Evolutionary conservation across 2,329 filamentous ascomycete genomes (phyloP).

Genomic region (Ophiostoma australiae): DNA sequence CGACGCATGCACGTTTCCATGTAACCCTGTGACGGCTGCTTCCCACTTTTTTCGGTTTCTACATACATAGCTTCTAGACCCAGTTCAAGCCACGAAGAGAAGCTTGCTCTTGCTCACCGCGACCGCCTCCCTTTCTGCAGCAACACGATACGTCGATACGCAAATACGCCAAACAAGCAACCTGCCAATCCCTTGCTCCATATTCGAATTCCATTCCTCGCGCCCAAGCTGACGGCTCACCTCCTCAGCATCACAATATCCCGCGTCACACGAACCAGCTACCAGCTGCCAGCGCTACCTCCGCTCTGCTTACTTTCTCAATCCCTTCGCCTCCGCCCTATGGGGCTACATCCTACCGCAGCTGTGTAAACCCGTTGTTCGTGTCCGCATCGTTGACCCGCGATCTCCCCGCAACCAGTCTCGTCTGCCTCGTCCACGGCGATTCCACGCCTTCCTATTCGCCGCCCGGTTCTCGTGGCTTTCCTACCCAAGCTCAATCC

Average conservation of each 20-base stretch:
- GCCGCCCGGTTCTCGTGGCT: neutral
- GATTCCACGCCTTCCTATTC: neutral
- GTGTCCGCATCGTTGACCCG: constrained; percentile 1
- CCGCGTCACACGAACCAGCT: constrained; percentile 1
- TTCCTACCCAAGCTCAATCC: neutral
- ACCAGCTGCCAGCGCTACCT: neutral
- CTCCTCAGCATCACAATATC: neutral
- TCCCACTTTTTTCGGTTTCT: constrained; percentile 2
- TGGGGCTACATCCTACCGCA: neutral
- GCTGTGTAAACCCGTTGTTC: neutral
- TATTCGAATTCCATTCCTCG: neutral
- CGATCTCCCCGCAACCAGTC: neutral
- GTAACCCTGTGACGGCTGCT: constrained; percentile 12
- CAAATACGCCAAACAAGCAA: neutral
- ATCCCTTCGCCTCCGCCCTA: neutral
- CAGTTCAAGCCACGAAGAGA: neutral
- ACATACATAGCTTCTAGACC: neutral
- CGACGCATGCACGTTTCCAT: constrained; percentile 12
- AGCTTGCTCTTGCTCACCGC: constrained; percentile 1
- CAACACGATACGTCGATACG: neutral
- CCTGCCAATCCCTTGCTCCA: neutral
- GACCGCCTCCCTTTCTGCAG: neutral
- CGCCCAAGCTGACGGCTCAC: neutral
- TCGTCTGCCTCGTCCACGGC: neutral
- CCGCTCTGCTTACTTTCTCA: neutral